Base-by-base conservation (phyloP, 2,329 filamentous ascomycete species). In the Trichocomaceae sp. region DNA sequence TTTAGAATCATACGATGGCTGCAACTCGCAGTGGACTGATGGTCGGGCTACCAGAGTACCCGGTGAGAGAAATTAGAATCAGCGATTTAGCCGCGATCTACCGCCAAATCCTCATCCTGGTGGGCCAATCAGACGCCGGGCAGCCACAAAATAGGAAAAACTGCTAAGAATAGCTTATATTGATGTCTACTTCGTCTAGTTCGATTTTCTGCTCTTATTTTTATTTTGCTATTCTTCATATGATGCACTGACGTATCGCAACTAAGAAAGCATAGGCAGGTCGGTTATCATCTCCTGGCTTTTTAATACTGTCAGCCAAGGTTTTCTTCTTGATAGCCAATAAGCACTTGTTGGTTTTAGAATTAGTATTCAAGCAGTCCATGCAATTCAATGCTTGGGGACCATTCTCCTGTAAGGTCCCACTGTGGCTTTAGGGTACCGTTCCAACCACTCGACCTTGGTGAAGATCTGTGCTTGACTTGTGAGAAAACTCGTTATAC, bases 401-500 rank as follows among this genome's bases (percentile, higher is more conserved):
- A 15, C 3, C 12, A 15, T 15, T 35, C 3, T 29, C 10, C 35
- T 39, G 35, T 39, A 19, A 17, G 44, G 15, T 47, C 44, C 26
- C 22, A 41, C 53, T 12, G 58, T 59, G 8, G 59, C 48, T 29
- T 49, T 3, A 12, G 58, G 58, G 50, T 61, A 59, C 39, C 41
- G 47, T 37, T 41, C 13, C 33, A 59, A 26, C 59, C 59, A 60
- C 39, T 57, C 44, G 19, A 58, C 56, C 54, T 58, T 61, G 7
- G 53, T 57, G 23, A 61, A 47, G 31, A 48, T 46, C 37, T 52
- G 3, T 15, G 45, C 59, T n/a, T 47, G 35, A 2, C 1, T 44
- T 31, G 42, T 35, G 15, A 61, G 47, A 39, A 61, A 61, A 20
- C 47, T 29, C 19, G 56, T 61, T 26, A 59, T 63, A 48, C 31